Conservation (phyloP, 164 flowering plant genomes). For the Vitis rupestris region DNA sequence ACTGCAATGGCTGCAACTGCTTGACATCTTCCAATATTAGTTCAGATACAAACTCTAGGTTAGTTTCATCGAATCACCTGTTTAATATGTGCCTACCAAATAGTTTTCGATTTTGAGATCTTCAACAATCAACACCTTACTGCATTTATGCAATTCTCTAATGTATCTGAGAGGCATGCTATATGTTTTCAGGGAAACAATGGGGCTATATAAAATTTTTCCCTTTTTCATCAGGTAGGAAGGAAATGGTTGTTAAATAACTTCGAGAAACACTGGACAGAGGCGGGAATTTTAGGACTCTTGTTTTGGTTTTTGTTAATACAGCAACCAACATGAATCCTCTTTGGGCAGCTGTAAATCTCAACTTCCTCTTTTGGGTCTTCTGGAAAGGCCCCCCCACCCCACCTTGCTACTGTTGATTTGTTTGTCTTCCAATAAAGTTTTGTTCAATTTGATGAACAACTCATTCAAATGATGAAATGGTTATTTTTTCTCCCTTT, state of each 20-base stretch:
- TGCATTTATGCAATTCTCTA: background rate
- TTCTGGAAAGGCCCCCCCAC: too few relatives aligned
- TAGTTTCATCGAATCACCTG: conserved; percentile 4
- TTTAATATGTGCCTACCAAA: background rate
- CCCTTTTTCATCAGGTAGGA: conserved; percentile 4
- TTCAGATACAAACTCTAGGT: conserved; percentile 10
- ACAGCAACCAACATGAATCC: background rate
- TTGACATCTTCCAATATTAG: conserved; percentile 3
- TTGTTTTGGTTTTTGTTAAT: conserved; percentile 5
- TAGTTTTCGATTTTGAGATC: background rate
- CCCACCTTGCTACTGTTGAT: too few relatives aligned
- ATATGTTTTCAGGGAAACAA: too few relatives aligned
- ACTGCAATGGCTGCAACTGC: conserved; percentile 56
- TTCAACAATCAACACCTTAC: too few relatives aligned
- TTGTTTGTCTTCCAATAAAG: too few relatives aligned
- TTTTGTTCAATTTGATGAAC: too few relatives aligned
- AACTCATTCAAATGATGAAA: too few relatives aligned
- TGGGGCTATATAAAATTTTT: background rate
- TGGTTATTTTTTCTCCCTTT: too few relatives aligned
- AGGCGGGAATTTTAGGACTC: conserved; percentile 11
- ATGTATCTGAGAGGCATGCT: background rate
- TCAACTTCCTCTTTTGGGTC: too few relatives aligned
- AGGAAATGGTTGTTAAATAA: conserved; percentile 15
- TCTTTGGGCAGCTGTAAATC: too few relatives aligned
- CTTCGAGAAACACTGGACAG: conserved; percentile 2